Evolutionary conservation across 257 asterid species (phyloP), one percentile per base, ranked within the genome.

Genomic region (Petrea volubilis): DNA sequence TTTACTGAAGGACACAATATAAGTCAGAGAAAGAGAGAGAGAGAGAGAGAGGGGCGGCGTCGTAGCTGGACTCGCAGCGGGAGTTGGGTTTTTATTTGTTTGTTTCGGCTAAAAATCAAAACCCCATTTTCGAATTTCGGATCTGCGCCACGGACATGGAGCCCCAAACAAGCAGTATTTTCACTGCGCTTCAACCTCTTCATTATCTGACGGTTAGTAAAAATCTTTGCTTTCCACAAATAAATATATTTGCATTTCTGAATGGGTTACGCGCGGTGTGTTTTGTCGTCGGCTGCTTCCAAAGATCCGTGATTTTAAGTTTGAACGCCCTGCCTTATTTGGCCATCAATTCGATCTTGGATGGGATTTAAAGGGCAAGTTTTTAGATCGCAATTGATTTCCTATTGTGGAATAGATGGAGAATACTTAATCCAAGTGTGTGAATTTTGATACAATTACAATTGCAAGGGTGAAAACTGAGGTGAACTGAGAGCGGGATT

Each of bases 171-270:
- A 70, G 50, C 67, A 57, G 51, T 63, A 13, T 44, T 8, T n/a
- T 15, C 10, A 53, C 20, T 55, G 61, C 29, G 18, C 12, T 63
- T 46, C 47, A 8, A 57, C 58, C 71, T 29, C 50, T 55, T 64
- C 64, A 44, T 70, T 69, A 70, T 76, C 73, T 70, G 72, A 61
- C 33, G 80, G 80, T 70, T 18, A 57, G 80, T 64, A 18, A 2
- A 63, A 41, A n/a, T 36, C 7, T 10, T 31, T 24, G 23, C 1
- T 17, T 3, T 52, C 31, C 25, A 11, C 43, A 6, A 18, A 46
- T 60, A 15, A 10, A 15, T 60, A 23, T 49, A 15, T 76, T 52
- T 31, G 44, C 43, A 41, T 74, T 44, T 36, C 0, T 11, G 44
- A 56, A 50, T 66, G 31, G 31, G 50, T 60, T 60, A 21, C 52